Evolutionary conservation across 345 rosid genomes (phyloP).

Genomic region (Dipteronia dyeriana): DNA sequence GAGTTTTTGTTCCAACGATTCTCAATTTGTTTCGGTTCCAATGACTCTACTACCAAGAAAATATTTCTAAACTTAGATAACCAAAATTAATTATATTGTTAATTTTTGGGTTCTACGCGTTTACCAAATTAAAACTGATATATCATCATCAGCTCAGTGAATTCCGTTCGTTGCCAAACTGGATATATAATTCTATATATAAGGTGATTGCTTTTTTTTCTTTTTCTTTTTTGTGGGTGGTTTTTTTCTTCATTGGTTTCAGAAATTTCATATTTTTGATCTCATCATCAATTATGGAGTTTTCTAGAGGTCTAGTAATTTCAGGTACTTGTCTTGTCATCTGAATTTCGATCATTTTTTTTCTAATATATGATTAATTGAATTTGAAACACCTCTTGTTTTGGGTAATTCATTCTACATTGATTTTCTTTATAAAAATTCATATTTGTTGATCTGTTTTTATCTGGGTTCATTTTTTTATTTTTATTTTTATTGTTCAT

Average conservation of each 20-base stretch:
- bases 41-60: conserved; percentile 14
- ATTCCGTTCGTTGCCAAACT: neutral
- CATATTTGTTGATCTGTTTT: neutral
- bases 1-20: conserved; percentile 11
- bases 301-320: neutral
- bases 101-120: conserved; percentile 10
- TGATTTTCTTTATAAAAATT: too few relatives aligned
- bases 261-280: neutral
- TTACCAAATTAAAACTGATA: conserved; percentile 3
- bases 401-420: neutral
- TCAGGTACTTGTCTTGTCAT: neutral
- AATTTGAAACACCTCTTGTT: too few relatives aligned
- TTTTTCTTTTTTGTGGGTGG: neutral
- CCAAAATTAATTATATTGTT: neutral
- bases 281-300: neutral
- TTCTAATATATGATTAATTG: too few relatives aligned
- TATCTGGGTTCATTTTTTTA: neutral
- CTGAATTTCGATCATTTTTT: too few relatives aligned
- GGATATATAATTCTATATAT: neutral
- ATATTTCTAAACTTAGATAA: conserved; percentile 24
- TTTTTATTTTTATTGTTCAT: neutral
- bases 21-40: conserved; percentile 29
- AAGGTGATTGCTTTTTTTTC: neutral
- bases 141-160: conserved; percentile 1
- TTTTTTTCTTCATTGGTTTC: neutral